Evolutionary conservation across 768 basidiomycete species (phyloP).

Genomic region (Dentipellis fragilis): DNA sequence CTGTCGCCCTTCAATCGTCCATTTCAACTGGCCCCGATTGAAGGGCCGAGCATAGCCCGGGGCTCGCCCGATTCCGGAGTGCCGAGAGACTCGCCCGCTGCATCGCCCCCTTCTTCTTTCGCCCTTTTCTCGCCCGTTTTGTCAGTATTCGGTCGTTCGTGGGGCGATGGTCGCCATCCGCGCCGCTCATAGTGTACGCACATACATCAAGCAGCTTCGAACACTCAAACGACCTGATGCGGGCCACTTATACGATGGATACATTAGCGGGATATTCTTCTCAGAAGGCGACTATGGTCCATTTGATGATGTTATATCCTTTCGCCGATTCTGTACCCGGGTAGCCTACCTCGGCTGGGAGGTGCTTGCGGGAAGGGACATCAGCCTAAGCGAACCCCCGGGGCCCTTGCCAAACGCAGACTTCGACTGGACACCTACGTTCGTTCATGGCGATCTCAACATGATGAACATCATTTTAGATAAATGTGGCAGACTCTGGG

Average conservation of each 20-base stretch:
- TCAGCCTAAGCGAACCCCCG: not conserved
- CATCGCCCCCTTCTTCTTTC: too few relatives aligned
- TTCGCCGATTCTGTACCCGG: not conserved
- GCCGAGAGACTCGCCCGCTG: too few relatives aligned
- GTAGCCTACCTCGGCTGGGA: not conserved
- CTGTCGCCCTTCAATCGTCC: too few relatives aligned
- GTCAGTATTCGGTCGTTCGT: too few relatives aligned
- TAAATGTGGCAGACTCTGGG: slow-evolving; percentile 1
- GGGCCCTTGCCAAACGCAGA: not conserved
- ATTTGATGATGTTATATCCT: not conserved
- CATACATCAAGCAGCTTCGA: slow-evolving; percentile 12
- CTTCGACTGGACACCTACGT: slow-evolving; percentile 2
- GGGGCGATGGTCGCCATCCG: too few relatives aligned
- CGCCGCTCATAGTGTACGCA: too few relatives aligned
- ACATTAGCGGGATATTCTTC: slow-evolving; percentile 6
- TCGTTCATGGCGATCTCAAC: slow-evolving; percentile 11
- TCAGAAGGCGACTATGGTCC: slow-evolving; percentile 1
- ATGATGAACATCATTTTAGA: slow-evolving; percentile 6
- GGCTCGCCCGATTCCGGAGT: too few relatives aligned
- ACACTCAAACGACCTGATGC: not conserved
- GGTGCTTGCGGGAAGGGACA: too few relatives aligned
- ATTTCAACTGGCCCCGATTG: too few relatives aligned
- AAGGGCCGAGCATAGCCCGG: too few relatives aligned
- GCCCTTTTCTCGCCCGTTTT: too few relatives aligned
- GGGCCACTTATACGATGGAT: slow-evolving; percentile 3